phyloP scores from a whole-genome alignment of 805 yeast genomes.

The Saccharomycopsis sp. region DNA sequence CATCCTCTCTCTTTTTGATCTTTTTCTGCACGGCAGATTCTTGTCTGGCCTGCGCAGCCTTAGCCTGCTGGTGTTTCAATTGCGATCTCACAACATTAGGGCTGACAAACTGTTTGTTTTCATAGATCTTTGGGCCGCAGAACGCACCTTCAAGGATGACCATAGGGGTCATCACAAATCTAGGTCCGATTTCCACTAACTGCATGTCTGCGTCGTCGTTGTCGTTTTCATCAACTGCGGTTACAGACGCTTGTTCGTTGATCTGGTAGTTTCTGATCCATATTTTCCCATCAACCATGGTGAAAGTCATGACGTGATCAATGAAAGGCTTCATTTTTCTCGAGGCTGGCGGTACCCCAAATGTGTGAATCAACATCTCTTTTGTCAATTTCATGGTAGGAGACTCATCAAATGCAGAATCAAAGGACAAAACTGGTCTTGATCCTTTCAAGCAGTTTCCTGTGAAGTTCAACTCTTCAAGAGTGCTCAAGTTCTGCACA shows the following conservation, averaged over 20 bases:
- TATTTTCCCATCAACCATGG: conserved; percentile 84
- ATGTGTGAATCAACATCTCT: conserved; percentile 71
- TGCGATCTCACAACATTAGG: conserved; percentile 95
- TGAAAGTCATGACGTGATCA: conserved; percentile 90
- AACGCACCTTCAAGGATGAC: conserved; percentile 92
- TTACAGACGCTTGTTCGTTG: conserved; percentile 50
- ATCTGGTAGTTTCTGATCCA: conserved; percentile 97
- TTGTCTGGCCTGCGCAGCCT: conserved; percentile 65
- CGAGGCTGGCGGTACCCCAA: conserved; percentile 93
- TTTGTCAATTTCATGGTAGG: conserved; percentile 57
- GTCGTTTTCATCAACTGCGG: conserved; percentile 31
- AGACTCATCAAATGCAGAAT: conserved; percentile 63
- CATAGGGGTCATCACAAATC: conserved; percentile 87
- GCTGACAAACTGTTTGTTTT: conserved; percentile 91
- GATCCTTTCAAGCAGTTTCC: conserved; percentile 96
- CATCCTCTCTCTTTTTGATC: conserved; percentile 64
- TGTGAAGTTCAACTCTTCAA: conserved; percentile 91
- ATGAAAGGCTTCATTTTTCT: conserved; percentile 90
- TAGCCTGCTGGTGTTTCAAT: conserved; percentile 68
- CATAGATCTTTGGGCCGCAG: conserved; percentile 96
- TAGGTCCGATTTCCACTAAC: conserved; percentile 91
- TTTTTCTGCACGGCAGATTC: conserved; percentile 73
- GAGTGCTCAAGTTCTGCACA: conserved; percentile 89
- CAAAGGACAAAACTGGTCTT: conserved; percentile 88
- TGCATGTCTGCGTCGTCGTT: conserved; percentile 51